Percentiles rank a stretch among this genome's conserved stretches.
These are phyloP conservation scores for Gracilaria caudata DNA, from an alignment of 23 red algal genomes.

Conservation along the genomic window DNA sequence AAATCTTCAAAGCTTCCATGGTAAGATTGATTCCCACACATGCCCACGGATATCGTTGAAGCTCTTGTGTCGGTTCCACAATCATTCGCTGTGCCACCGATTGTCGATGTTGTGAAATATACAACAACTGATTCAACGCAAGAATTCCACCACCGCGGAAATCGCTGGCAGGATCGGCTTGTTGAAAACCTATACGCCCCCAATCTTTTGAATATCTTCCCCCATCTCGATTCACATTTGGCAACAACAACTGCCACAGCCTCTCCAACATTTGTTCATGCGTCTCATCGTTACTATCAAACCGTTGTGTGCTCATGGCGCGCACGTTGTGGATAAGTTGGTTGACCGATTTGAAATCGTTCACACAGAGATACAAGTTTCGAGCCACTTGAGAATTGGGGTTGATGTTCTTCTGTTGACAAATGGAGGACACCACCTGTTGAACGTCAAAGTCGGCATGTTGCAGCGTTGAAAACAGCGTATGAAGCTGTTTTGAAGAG, in stretches of 20 bases:
- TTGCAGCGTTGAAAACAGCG: background rate
- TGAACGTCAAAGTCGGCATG: slow-evolving; percentile 34
- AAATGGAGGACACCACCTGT: slow-evolving; percentile 16
- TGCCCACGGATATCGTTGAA: slow-evolving; percentile 81
- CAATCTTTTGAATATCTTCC: slow-evolving; percentile 72
- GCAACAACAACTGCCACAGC: slow-evolving; percentile 58
- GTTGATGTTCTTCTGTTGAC: slow-evolving; percentile 21
- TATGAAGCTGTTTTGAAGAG: slow-evolving; percentile 26
- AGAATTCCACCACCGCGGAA: slow-evolving; percentile 89
- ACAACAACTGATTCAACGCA: slow-evolving; percentile 80
- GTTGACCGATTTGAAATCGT: slow-evolving; percentile 50
- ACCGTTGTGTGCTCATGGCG: background rate
- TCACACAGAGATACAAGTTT: slow-evolving; percentile 38
- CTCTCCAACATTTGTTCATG: slow-evolving; percentile 58
- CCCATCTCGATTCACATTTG: slow-evolving; percentile 14
- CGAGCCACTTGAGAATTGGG: background rate
- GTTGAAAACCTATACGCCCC: slow-evolving; percentile 88
- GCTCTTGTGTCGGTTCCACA: slow-evolving; percentile 41
- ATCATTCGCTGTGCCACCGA: slow-evolving; percentile 68
- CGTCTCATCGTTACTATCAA: slow-evolving; percentile 16
- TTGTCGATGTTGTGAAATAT: slow-evolving; percentile 67
- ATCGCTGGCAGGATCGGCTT: slow-evolving; percentile 85
- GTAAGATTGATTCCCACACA: slow-evolving; percentile 89
- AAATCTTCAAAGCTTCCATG: slow-evolving; percentile 45
- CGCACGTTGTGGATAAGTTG: background rate